Evolutionary conservation across 2,329 filamentous ascomycete genomes (phyloP), one percentile per base, ranked within the genome.

Genomic region (Coniella lustricola): DNA sequence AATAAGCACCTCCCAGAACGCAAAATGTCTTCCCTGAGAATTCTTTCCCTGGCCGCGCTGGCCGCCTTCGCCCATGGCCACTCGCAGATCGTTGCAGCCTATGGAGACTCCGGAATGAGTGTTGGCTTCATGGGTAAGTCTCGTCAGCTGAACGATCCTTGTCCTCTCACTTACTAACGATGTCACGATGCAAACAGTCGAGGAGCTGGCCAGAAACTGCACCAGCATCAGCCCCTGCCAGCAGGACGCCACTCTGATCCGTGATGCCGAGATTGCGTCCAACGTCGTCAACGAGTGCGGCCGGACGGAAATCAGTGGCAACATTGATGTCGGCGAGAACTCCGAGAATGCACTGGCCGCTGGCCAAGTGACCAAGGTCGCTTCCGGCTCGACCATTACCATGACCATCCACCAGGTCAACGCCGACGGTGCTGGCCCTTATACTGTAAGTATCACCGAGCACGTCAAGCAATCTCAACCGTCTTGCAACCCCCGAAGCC

Each of bases 221-320:
- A 82, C 78, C 14, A 67, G 68, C 48, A 80, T 82, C 66, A 79
- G 72, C 61, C 81, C 81, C 17, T 84, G 82, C 69, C 80, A 85
- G 59, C 76, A 79, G 54, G 81, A 85, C 50, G 70, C 79, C 10
- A 82, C 79, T 46, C 73, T 83, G 58, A 84, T 85, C 63, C 72
- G 74, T 45, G 76, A 81, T 50, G 73, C 72, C 14, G 71, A 79
- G 66, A 73, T 78, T 56, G 53, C 55, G 7, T 64, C 67, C 46
- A 77, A 77, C 56, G 60, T 74, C 7, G 77, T 78, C 42, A 79
- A 78, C 56, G 70, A 76, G 50, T 85, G 82, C 59, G 82, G 82
- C 38, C 73, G 81, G 52, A 85, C 80, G 18, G 70, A 82, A 59
- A 60, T 77, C 36, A 58, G 67, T 51, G 80, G 80, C 29, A 76